These are phyloP conservation scores for Coprinellus micaceus DNA, from an alignment of 768 basidiomycete species.

Conservation along the genomic window DNA sequence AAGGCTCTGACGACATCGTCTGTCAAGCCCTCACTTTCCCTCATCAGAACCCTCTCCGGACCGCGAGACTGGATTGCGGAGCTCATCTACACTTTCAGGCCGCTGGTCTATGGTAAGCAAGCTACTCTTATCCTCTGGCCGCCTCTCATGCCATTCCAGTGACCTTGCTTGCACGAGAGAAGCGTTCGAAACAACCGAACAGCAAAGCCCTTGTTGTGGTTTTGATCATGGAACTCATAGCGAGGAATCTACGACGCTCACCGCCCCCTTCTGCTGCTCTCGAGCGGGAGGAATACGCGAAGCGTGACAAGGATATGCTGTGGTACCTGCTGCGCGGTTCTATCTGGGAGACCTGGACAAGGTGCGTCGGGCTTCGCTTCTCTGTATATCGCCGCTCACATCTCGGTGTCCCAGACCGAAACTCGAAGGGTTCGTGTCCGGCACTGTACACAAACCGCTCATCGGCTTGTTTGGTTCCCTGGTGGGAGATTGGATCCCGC, in stretches of 20 bases:
- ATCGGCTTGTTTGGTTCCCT: conserved; percentile 67
- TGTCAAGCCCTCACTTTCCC: conserved; percentile 66
- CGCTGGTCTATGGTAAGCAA: conserved; percentile 68
- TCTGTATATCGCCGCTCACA: conserved; percentile 5
- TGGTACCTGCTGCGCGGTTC: conserved; percentile 86
- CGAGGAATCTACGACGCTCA: conserved; percentile 68
- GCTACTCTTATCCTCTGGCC: conserved; percentile 6
- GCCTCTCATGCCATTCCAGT: conserved; percentile 24
- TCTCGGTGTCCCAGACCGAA: conserved; percentile 58
- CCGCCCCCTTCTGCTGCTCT: conserved; percentile 59
- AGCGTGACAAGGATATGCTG: conserved; percentile 74
- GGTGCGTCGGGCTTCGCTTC: conserved; percentile 36
- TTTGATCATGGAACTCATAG: conserved; percentile 66
- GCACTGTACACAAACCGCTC: conserved; percentile 53
- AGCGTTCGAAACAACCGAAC: conserved; percentile 31
- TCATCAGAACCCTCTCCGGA: conserved; percentile 57
- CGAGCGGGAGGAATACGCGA: conserved; percentile 76
- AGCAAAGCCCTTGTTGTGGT: conserved; percentile 63
- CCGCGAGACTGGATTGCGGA: conserved; percentile 77
- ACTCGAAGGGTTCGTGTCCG: conserved; percentile 58
- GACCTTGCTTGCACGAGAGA: conserved; percentile 41
- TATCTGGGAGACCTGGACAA: conserved; percentile 78
- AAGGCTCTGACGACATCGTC: conserved; percentile 73
- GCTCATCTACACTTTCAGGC: conserved; percentile 64
- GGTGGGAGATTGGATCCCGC: conserved; percentile 80